Conservation (phyloP, 176 grass and related monocot genomes). For the Carex pumila region DNA sequence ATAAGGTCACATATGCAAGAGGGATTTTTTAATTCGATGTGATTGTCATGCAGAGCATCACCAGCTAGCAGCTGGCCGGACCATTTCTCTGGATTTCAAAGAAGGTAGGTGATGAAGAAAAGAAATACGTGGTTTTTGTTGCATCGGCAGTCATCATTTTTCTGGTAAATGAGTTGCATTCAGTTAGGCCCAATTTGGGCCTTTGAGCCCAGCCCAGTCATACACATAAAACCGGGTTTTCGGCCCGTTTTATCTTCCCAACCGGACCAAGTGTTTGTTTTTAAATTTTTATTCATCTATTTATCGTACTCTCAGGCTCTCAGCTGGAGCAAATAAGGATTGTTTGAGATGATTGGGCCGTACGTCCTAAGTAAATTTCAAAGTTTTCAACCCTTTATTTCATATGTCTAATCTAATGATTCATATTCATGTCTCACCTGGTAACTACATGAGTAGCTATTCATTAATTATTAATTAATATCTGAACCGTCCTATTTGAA, state of each 20-base stretch:
- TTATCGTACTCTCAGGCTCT: neutral
- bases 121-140: neutral
- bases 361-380: neutral
- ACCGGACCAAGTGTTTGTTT: neutral
- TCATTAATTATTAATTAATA: neutral
- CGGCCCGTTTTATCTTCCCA: neutral
- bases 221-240: neutral
- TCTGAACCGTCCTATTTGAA: neutral
- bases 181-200: neutral
- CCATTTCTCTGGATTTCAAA: neutral
- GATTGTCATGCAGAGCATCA: constrained; percentile 6
- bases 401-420: neutral
- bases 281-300: neutral
- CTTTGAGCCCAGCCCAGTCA: neutral
- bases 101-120: neutral
- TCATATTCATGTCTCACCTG: neutral
- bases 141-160: neutral
- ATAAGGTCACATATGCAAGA: neutral
- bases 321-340: neutral
- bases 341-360: neutral
- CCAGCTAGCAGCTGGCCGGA: neutral
- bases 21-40: neutral
- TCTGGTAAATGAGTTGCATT: neutral
- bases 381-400: neutral
- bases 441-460: neutral